Percentiles rank a stretch among this genome's conserved stretches.
These are phyloP conservation scores for Globisporangium megalacanthum DNA, from an alignment of 352 stramenopile genomes.

Conservation along the genomic window DNA sequence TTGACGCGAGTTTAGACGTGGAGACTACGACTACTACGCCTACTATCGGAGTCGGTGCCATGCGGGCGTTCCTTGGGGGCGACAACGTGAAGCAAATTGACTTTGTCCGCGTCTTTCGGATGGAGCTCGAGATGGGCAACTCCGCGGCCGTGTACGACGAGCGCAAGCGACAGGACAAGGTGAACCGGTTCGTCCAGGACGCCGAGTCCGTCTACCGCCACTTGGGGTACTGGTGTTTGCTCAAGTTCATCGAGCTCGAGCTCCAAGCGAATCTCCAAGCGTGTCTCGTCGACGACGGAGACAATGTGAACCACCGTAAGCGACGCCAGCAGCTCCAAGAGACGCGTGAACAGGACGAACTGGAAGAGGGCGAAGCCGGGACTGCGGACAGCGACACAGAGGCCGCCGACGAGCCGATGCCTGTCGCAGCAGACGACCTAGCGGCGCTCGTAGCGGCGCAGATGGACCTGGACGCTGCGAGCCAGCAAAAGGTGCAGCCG, in stretches of 20 bases:
- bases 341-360: slow-evolving; percentile 17
- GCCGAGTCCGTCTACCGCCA: slow-evolving; percentile 56
- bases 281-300: slow-evolving; percentile 49
- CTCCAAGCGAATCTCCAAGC: slow-evolving; percentile 66
- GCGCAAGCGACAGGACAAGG: slow-evolving; percentile 61
- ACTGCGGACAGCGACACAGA: slow-evolving; percentile 16
- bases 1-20: slow-evolving; percentile 14
- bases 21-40: background rate
- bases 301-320: slow-evolving; percentile 53
- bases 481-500: slow-evolving; percentile 28
- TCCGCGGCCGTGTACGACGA: slow-evolving; percentile 69
- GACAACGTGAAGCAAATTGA: slow-evolving; percentile 67
- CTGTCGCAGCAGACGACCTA: background rate
- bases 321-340: slow-evolving; percentile 20
- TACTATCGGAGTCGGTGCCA: slow-evolving; percentile 7
- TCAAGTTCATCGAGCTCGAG: slow-evolving; percentile 78
- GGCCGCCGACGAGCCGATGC: background rate
- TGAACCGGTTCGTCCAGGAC: slow-evolving; percentile 67
- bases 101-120: slow-evolving; percentile 50
- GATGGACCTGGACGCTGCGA: slow-evolving; percentile 33
- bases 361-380: slow-evolving; percentile 23
- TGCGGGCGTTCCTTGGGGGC: slow-evolving; percentile 66
- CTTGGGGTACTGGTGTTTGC: slow-evolving; percentile 70
- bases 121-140: slow-evolving; percentile 67
- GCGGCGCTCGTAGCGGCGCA: slow-evolving; percentile 18